Percentiles rank a stretch among this genome's conserved stretches.
These are phyloP conservation scores for Poterioochromonas sp. DNA, from an alignment of 352 stramenopile genomes.

Conservation along the genomic window DNA sequence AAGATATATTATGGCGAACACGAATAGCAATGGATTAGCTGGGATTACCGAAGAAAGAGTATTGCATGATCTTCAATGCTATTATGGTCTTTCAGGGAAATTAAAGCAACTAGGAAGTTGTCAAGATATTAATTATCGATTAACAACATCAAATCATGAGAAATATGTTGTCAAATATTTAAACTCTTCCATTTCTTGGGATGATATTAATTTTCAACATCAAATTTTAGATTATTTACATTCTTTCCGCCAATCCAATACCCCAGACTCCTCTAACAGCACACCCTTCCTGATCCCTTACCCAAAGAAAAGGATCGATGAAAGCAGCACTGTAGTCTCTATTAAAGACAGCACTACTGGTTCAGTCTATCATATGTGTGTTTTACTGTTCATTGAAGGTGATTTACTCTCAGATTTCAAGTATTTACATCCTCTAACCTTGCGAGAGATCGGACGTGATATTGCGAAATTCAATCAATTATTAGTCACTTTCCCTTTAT, in stretches of 20 bases:
- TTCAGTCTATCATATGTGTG: neutral
- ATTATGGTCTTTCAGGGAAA: slow-evolving; percentile 8
- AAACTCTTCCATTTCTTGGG: neutral
- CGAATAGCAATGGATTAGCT: no score
- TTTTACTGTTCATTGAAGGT: neutral
- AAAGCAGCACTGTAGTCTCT: neutral
- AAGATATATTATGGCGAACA: no score
- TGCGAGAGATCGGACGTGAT: neutral
- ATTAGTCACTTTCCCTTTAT: neutral
- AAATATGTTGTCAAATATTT: slow-evolving; percentile 23
- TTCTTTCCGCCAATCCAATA: no score
- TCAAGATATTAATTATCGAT: slow-evolving; percentile 14
- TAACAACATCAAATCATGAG: neutral
- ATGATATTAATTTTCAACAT: slow-evolving; percentile 12
- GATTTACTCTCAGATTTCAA: neutral
- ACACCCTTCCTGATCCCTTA: neutral
- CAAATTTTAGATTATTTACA: neutral
- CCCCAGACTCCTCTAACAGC: neutral
- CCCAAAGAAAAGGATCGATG: neutral
- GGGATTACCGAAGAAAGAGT: no score
- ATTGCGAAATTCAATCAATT: neutral
- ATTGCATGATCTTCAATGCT: neutral
- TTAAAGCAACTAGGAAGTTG: neutral
- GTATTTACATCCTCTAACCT: neutral
- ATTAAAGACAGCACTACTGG: neutral